Conservation (phyloP, 176 grass and related monocot genomes). For the Thinopyrum elongatum region DNA sequence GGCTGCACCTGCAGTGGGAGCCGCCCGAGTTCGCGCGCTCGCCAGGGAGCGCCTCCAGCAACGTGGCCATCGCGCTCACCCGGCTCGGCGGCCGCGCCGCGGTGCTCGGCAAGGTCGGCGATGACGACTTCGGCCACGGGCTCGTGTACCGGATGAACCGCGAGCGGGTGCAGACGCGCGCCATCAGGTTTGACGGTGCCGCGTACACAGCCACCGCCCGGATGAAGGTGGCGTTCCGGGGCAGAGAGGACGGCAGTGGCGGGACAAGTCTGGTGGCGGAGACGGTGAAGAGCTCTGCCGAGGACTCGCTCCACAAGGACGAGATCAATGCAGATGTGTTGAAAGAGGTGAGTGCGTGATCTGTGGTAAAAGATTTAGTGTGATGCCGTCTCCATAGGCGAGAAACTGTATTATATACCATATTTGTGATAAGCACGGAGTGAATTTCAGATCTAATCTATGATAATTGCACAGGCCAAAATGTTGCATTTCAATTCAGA, state of each 20-base stretch:
- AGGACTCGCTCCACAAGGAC: constrained; percentile 60
- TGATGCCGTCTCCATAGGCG: constrained; percentile 1
- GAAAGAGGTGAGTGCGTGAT: constrained; percentile 62
- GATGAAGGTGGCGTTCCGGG: constrained; percentile 67
- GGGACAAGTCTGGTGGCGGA: constrained; percentile 68
- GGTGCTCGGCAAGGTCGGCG: constrained; percentile 82
- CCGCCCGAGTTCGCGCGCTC: constrained; percentile 85
- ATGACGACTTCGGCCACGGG: constrained; percentile 77
- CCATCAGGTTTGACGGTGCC: constrained; percentile 45
- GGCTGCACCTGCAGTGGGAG: constrained; percentile 79
- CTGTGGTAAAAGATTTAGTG: constrained; percentile 14
- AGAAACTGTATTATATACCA: not conserved
- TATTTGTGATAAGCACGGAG: constrained; percentile 16
- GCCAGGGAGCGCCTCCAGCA: constrained; percentile 65
- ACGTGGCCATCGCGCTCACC: constrained; percentile 71
- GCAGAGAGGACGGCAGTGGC: constrained; percentile 31
- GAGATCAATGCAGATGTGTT: constrained; percentile 72
- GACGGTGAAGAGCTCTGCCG: constrained; percentile 57
- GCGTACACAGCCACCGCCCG: constrained; percentile 61
- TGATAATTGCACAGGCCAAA: constrained; percentile 56
- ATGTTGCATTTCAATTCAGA: constrained; percentile 96
- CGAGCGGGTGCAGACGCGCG: constrained; percentile 77
- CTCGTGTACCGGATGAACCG: constrained; percentile 71
- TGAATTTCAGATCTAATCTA: constrained; percentile 31
- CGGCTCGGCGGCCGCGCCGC: constrained; percentile 70